Base-by-base conservation (phyloP, 768 basidiomycete species). In the Daedaleopsis nitida region DNA sequence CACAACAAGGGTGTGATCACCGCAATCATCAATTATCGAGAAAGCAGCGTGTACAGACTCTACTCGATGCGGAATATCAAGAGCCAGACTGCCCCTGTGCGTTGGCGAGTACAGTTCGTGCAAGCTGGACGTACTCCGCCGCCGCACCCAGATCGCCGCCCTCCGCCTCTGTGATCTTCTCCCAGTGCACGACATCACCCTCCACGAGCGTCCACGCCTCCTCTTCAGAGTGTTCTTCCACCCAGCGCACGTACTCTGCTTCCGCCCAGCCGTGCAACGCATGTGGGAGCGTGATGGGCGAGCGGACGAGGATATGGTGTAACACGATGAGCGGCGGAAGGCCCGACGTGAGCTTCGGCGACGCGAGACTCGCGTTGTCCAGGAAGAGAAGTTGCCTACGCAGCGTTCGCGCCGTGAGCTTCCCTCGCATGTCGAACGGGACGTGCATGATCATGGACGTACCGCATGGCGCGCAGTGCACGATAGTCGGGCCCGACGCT, bases 181-280 rank as follows among this genome's bases (percentile, higher is more conserved):
- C 89, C 91, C 90, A 93, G 61, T 88, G 87, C 4, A 82, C 70
- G 17, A 98, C 75, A 0, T 91, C 89, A 16, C 88, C 83, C 55
- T 95, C 91, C 12, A 99, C 77, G 48, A 98, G 80, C 14, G 84
- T 84, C 83, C 86, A 85, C 9, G 89, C 84, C 71, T 98, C 96
- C 60, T 81, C 83, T 61, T 88, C 86, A 2, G 86, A 79, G 69
- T 98, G 97, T 71, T 97, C 96, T 60, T 93, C 90, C 13, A 98
- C 81, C 95, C 96, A 99, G 47, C 92, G 85, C 52, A 97, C 92
- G 73, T 99, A 99, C 77, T 98, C 97, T 4, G 89, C 83, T 70
- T 98, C 94, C 59, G 92, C 89, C 96, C 97, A 98, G 0, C 91
- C 89, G 69, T 98, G 94, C 57, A 94, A 73, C 52, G 84, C 82